Percentiles rank a stretch among this genome's conserved stretches.
Conservation (phyloP, 345 rosid genomes). For the Diplotaxis tenuifolia region DNA sequence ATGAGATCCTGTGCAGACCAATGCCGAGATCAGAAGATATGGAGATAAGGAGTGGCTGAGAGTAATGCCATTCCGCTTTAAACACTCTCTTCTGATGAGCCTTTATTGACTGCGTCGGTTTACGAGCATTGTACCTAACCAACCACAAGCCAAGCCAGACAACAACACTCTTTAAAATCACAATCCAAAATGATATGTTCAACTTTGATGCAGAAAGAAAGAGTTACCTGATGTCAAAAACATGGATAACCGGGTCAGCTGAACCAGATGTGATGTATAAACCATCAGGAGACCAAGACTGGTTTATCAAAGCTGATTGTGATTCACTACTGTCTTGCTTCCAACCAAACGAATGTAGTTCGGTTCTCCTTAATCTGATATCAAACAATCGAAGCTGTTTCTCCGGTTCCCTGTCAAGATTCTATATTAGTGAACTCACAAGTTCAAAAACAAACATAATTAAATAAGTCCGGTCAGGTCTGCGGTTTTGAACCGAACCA, state of each 20-base stretch:
- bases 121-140: slow-evolving; percentile 55
- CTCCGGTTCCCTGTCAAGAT: slow-evolving; percentile 54
- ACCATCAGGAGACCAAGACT: slow-evolving; percentile 95
- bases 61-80: slow-evolving; percentile 80
- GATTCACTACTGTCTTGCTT: slow-evolving; percentile 95
- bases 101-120: slow-evolving; percentile 76
- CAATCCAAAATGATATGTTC: background rate
- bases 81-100: slow-evolving; percentile 90
- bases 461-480: too few relatives aligned
- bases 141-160: background rate
- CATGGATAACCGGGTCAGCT: slow-evolving; percentile 85
- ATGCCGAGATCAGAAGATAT: slow-evolving; percentile 84
- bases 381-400: slow-evolving; percentile 82
- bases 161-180: slow-evolving; percentile 4
- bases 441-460: background rate
- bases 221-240: slow-evolving; percentile 75
- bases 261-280: slow-evolving; percentile 76
- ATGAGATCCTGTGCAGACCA: slow-evolving; percentile 70
- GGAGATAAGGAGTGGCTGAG: slow-evolving; percentile 72
- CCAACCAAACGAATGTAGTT: slow-evolving; percentile 86
- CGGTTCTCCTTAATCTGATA: slow-evolving; percentile 71
- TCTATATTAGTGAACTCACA: background rate
- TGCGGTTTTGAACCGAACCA: too few relatives aligned
- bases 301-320: slow-evolving; percentile 88
- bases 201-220: background rate